Percentiles rank a stretch among this genome's conserved stretches.
These are phyloP conservation scores for Ilyonectria sp. DNA, from an alignment of 2,329 filamentous ascomycete genomes.

Conservation along the genomic window DNA sequence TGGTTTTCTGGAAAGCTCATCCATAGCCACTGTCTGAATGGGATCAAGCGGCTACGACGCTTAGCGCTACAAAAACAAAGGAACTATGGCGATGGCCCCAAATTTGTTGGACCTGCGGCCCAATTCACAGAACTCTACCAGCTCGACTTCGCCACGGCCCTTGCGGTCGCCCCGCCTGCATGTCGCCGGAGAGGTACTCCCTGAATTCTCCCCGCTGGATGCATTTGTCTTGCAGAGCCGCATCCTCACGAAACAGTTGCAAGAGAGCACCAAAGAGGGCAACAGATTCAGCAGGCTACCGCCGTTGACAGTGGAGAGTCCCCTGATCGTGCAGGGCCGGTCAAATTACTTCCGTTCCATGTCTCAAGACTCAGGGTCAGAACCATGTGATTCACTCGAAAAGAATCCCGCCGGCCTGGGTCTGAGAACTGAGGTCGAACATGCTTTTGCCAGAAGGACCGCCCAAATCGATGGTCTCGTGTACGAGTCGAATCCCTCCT, in stretches of 20 bases:
- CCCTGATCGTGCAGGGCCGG: conserved; percentile 80
- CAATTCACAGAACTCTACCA: conserved; percentile 67
- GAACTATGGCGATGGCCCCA: conserved; percentile 69
- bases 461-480: conserved; percentile 82
- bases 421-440: conserved; percentile 70
- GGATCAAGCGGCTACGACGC: no score
- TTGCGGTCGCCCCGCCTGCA: conserved; percentile 82
- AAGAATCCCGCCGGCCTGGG: conserved; percentile 55
- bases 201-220: conserved; percentile 93
- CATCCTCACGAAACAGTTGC: conserved; percentile 87
- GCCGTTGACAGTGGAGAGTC: conserved; percentile 85
- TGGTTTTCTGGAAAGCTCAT: no score
- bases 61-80: no score
- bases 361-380: conserved; percentile 73
- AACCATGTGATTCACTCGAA: conserved; percentile 53
- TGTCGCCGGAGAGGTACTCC: conserved; percentile 85
- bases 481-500: conserved; percentile 75
- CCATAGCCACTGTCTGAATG: no score
- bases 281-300: conserved; percentile 88
- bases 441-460: conserved; percentile 66
- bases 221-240: conserved; percentile 94
- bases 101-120: conserved; percentile 73
- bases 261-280: conserved; percentile 81
- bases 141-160: conserved; percentile 64
- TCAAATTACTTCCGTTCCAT: conserved; percentile 86